A percentile compares a stretch with the other conserved stretches of the same genome.
Evolutionary conservation across 129 eudicot species (phyloP).

Genomic region (Helianthus tuberosus): DNA sequence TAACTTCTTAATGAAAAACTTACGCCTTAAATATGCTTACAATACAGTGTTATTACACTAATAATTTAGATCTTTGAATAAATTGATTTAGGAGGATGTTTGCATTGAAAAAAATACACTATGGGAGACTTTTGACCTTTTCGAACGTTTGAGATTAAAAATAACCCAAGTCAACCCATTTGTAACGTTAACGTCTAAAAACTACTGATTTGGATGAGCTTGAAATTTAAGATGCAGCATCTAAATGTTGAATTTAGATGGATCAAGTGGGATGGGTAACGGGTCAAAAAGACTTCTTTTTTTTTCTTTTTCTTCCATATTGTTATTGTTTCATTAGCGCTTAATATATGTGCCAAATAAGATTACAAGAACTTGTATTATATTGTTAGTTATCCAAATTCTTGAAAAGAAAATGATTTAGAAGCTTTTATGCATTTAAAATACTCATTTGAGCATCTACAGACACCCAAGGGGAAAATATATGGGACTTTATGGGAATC

Average conservation of each 20-base stretch:
- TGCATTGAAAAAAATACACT: too few relatives aligned
- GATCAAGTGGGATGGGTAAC: neutral
- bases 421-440: neutral
- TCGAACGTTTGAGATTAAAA: too few relatives aligned
- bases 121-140: neutral
- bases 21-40: too few relatives aligned
- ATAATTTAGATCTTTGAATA: neutral
- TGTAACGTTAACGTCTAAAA: too few relatives aligned
- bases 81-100: neutral
- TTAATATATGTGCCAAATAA: neutral
- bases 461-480: neutral
- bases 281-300: neutral
- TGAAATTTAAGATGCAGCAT: conserved; percentile 8
- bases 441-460: neutral
- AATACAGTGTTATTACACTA: neutral
- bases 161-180: too few relatives aligned
- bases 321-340: neutral
- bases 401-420: neutral
- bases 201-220: neutral
- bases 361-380: neutral
- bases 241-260: neutral
- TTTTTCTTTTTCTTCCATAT: too few relatives aligned
- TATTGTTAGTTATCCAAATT: neutral
- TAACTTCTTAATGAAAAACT: too few relatives aligned
- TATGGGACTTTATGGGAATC: too few relatives aligned